phyloP scores from a whole-genome alignment of 176 grass and related monocot species.

The Melocanna baccifera region DNA sequence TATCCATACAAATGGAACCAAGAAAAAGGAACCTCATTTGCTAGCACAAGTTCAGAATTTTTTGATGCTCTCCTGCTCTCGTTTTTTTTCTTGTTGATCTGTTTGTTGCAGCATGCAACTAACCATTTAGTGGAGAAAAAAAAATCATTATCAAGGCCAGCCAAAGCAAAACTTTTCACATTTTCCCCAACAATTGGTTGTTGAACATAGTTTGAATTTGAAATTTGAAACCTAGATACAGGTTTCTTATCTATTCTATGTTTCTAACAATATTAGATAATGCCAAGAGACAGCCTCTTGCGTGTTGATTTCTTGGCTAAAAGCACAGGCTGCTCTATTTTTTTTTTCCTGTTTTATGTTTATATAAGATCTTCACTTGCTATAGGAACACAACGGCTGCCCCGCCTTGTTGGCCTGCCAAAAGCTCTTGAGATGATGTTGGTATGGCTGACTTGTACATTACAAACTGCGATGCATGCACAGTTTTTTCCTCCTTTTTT shows the following conservation, averaged over 20 bases:
- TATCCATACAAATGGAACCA: neutral
- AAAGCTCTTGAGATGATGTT: constrained; percentile 90
- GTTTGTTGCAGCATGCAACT: neutral
- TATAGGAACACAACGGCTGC: constrained; percentile 85
- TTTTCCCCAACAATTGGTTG: too few relatives aligned
- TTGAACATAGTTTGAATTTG: too few relatives aligned
- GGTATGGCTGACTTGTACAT: constrained; percentile 43
- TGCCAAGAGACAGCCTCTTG: neutral
- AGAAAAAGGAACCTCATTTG: neutral
- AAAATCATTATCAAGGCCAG: constrained; percentile 2
- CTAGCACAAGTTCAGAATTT: neutral
- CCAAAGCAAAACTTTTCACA: neutral
- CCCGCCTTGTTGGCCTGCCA: constrained; percentile 77
- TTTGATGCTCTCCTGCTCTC: neutral
- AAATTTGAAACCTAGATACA: too few relatives aligned
- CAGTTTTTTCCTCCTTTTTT: neutral
- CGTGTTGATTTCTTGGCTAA: neutral
- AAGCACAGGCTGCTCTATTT: constrained; percentile 1
- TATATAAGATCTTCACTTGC: constrained; percentile 7
- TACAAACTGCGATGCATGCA: neutral
- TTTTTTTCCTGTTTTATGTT: constrained; percentile 3
- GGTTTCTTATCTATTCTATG: too few relatives aligned
- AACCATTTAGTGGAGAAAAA: neutral
- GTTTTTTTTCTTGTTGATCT: neutral
- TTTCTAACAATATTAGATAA: too few relatives aligned